phyloP scores from a whole-genome alignment of 345 rosid genomes.

The Populus nigra region DNA sequence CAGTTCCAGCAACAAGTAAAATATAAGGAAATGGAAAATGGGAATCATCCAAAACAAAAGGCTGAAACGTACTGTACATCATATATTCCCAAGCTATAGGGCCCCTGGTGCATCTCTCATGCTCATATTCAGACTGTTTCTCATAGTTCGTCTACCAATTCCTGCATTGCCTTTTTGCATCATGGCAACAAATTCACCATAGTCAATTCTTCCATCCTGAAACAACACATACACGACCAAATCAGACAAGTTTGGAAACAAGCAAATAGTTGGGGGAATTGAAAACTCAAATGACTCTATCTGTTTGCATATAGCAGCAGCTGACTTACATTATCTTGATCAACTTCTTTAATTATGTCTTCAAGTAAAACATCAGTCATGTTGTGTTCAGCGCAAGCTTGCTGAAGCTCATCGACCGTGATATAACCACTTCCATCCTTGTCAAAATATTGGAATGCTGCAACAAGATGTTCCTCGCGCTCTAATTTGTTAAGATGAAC shows the following conservation, averaged over 20 bases:
- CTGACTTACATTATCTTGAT: conserved; percentile 86
- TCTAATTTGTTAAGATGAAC: conserved; percentile 92
- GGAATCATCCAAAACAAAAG: background rate
- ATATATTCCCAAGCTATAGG: conserved; percentile 17
- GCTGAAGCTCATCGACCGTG: conserved; percentile 94
- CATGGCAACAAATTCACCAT: conserved; percentile 97
- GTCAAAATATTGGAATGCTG: conserved; percentile 91
- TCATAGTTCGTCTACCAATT: conserved; percentile 96
- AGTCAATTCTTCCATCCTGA: conserved; percentile 96
- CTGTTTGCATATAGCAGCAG: background rate
- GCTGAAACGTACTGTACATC: conserved; percentile 27
- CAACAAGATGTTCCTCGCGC: conserved; percentile 95
- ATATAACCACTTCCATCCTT: conserved; percentile 95
- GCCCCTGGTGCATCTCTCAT: conserved; percentile 75
- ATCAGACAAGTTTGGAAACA: background rate
- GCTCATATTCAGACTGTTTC: conserved; percentile 89
- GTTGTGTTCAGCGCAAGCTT: conserved; percentile 89
- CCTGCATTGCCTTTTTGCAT: conserved; percentile 98
- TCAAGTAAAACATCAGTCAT: conserved; percentile 85
- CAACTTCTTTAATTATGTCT: conserved; percentile 91
- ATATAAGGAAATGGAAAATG: background rate
- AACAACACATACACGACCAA: conserved; percentile 15
- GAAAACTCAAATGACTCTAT: conserved; percentile 1
- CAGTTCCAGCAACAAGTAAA: background rate
- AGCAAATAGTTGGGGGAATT: background rate